Base-by-base conservation (phyloP, 495 filamentous ascomycete species). In the Annulohypoxylon moriforme region DNA sequence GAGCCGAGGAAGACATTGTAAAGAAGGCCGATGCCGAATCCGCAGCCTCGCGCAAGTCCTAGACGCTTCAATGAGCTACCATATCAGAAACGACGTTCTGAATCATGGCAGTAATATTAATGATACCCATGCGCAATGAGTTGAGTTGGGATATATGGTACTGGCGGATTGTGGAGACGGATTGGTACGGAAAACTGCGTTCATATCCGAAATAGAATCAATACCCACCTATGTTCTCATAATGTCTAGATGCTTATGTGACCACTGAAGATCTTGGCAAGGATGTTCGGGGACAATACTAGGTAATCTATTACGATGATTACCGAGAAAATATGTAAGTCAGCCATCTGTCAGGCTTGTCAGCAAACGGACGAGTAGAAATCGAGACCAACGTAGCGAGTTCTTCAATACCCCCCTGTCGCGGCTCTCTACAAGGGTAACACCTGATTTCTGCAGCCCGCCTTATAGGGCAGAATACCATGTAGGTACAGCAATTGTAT, bases 1-100 rank as follows among this genome's bases (percentile, higher is more conserved):
- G 94, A 59, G 94, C 90, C 10, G 94, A 97, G 87, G 80, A 82
- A 24, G 94, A 97, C 77, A 88, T 97, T 62, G 79, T 89, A 72
- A 94, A 93, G 87, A 86, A 91, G 82, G 81, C 81, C 1, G 82
- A 85, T 67, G 82, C 81, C 5, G 78, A 79, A 60, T 50, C 76
- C 24, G 25, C 62, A 31, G 59, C 67, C n/a, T 40, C 67, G 36
- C 42, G 36, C 53, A 55, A 71, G 49, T 60, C 50, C 29, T 65
- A 61, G 27, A 7, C 33, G 8, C 24, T 52, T 40, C 11, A 34
- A n/a, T 24, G 24, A 44, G 33, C 36, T 40, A 20, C n/a, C 20
- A 24, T 40, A n/a, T 24, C n/a, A 38, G 38, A 40, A 7, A 22
- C 9, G 40, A 25, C 13, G 13, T 50, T 18, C 14, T 40, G 42